Evolutionary conservation across 352 stramenopile genomes (phyloP).

Genomic region (Pythium diclinum): DNA sequence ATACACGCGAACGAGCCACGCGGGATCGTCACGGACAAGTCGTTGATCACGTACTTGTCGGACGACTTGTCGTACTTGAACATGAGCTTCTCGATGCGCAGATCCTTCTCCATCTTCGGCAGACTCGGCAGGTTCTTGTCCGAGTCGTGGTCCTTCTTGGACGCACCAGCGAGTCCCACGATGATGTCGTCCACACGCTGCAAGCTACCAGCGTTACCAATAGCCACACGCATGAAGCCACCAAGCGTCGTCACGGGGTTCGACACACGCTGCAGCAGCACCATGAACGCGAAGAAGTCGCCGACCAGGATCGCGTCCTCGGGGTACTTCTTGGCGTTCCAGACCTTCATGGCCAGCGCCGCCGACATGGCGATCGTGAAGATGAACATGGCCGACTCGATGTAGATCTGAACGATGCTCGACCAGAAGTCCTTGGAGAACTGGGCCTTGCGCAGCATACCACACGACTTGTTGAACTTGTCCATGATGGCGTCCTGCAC

Average conservation of each 20-base stretch:
- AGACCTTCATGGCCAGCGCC: slow-evolving; percentile 84
- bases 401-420: slow-evolving; percentile 89
- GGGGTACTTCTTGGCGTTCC: slow-evolving; percentile 31
- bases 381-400: slow-evolving; percentile 89
- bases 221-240: slow-evolving; percentile 88
- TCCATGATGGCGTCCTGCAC: slow-evolving; percentile 77
- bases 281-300: slow-evolving; percentile 85
- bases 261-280: slow-evolving; percentile 72
- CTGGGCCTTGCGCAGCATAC: slow-evolving; percentile 69
- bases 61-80: slow-evolving; percentile 87
- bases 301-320: slow-evolving; percentile 54
- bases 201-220: slow-evolving; percentile 84
- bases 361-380: slow-evolving; percentile 86
- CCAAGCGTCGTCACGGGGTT: slow-evolving; percentile 80
- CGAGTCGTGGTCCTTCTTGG: slow-evolving; percentile 17
- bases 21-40: slow-evolving; percentile 66
- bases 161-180: slow-evolving; percentile 41
- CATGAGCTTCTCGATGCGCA: slow-evolving; percentile 76
- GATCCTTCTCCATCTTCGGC: slow-evolving; percentile 78
- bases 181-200: slow-evolving; percentile 87
- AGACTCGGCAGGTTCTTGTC: slow-evolving; percentile 72
- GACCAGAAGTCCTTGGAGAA: slow-evolving; percentile 90
- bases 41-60: slow-evolving; percentile 80
- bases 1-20: slow-evolving; percentile 84
- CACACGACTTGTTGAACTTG: slow-evolving; percentile 66